Evolutionary conservation across 2,329 filamentous ascomycete genomes (phyloP), one percentile per base, ranked within the genome.

Genomic region (Aspergillus bombycis): DNA sequence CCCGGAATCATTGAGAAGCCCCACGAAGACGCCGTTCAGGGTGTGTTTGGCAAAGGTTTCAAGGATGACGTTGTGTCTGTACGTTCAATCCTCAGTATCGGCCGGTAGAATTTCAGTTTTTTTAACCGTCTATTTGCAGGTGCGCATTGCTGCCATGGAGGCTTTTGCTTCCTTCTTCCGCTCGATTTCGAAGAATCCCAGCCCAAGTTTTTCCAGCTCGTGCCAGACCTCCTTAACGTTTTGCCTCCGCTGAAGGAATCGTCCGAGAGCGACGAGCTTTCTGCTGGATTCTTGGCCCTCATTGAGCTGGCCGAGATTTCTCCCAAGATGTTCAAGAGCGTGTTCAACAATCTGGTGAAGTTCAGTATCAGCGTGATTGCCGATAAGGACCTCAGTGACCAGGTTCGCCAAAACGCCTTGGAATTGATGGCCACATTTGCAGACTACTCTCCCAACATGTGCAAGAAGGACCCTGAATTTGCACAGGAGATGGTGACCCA

Each of bases 381-480:
- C 72, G 94, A 99, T 77, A 98, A 98, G 82, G 94, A 98, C 65
- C 86, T 99, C 26, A 91, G 89, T 66, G 94, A 97, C 74, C 87
- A 94, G 69, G 92, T 93, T 65, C 89, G 95, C 64, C 95, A 99
- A 78, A 98, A 98, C 75, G 93, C 94, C 0, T 84, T 99, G 48
- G 95, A 99, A 78, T 86, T 99, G 61, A 97, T 99, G 92, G 94
- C 94, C 30, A 99, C 95, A 0, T 99, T 99, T 77, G 94, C 94
- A 68, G 95, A 99, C 75, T 95, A 94, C 72, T 91, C 93, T 1
- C 93, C 95, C 5, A 90, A 91, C 43, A 94, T 98, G 89, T 98
- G 95, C 83, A 92, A 91, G 76, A 97, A 97, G 77, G 94, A 99
- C 75, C 80, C 89, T n/a, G 90, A 89, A 12, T 99, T 96, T 80